Evolutionary conservation across 768 basidiomycete genomes (phyloP).

Genomic region (Boletellus ananas): DNA sequence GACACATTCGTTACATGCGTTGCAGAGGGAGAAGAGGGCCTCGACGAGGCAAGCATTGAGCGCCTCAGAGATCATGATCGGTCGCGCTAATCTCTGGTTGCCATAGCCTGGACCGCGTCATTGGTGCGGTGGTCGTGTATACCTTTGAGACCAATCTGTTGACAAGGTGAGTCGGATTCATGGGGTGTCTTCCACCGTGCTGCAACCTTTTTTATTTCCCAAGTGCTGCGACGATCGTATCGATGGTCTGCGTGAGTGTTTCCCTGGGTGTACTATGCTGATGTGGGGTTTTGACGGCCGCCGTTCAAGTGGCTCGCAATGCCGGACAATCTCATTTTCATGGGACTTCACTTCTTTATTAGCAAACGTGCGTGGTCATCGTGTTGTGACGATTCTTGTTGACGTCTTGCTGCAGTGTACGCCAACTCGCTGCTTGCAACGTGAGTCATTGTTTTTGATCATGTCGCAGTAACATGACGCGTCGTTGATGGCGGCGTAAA

Average conservation of each 20-base stretch:
- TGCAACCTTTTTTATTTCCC: neutral
- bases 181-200: neutral
- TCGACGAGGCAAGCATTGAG: conserved; percentile 32
- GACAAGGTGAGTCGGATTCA: conserved; percentile 35
- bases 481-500: neutral
- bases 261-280: neutral
- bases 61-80: neutral
- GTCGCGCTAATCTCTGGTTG: neutral
- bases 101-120: conserved; percentile 44
- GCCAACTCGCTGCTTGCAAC: conserved; percentile 51
- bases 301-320: conserved; percentile 41
- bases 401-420: conserved; percentile 35
- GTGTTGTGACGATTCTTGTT: neutral
- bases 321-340: conserved; percentile 47
- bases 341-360: conserved; percentile 53
- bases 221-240: conserved; percentile 40
- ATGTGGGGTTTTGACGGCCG: neutral
- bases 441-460: conserved; percentile 8
- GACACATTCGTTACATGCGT: conserved; percentile 39
- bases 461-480: neutral
- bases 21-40: conserved; percentile 40
- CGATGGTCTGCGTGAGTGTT: conserved; percentile 40
- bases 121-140: conserved; percentile 48
- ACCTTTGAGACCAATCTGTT: conserved; percentile 51
- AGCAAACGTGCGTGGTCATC: conserved; percentile 39